Base-by-base conservation (phyloP, 2,329 filamentous ascomycete genomes). In the Cladorrhinum sp. region DNA sequence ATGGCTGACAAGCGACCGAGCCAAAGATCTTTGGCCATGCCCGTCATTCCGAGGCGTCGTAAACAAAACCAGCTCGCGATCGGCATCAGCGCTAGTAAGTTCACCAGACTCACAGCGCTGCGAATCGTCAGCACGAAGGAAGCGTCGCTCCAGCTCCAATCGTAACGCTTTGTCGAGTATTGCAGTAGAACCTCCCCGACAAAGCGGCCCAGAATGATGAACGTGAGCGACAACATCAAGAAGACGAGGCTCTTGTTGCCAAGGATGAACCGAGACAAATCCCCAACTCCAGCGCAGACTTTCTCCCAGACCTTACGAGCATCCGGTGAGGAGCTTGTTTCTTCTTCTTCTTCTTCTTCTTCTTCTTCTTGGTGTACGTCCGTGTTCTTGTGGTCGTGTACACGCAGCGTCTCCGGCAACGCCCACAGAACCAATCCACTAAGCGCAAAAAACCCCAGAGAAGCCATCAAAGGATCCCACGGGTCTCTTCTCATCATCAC, bases 131-230 rank as follows among this genome's bases (percentile, higher is more conserved):
- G 68, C 21, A 80, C 59, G 21, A 77, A 76, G 0, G 79, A 76
- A 12, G 79, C 79, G 71, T 72, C 73, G 46, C 74, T 76, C 77
- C 79, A 80, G 7, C 75, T 76, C 75, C 82, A 80, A 28, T 71
- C 56, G 67, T 82, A 85, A 5, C 81, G 75, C 53, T 78, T 80
- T 1, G 78, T 80, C 58, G 80, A 74, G 66, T 85, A 85, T 66
- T 86, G 84, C 2, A 85, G 66, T 5, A 83, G 61, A 21, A 81
- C 62, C 3, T 75, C 73, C 54, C 72, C 69, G 23, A 72, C 69
- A 50, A 71, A 72, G 49, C 74, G 74, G 23, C 73, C 69, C 0
- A 72, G 46, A 4, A 75, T 58, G 8, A 72, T 69, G 14, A 76
- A 69, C 1, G 69, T 67, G 16, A 77, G 70, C 0, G 76, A 73